Base-by-base conservation (phyloP, 148 eudicot species). In the Vaccinium darrowii region DNA sequence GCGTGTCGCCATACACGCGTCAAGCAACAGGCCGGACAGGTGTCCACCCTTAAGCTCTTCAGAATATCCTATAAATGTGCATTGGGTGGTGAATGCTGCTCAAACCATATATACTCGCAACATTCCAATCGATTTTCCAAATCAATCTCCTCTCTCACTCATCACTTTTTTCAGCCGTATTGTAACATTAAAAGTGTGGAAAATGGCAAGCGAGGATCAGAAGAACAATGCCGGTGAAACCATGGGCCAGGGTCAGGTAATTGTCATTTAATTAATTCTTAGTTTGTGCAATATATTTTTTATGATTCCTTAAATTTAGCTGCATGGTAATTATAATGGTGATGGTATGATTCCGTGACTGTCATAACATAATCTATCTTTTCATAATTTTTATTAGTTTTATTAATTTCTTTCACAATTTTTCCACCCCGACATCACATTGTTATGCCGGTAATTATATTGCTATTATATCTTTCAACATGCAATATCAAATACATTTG, bases 211-310 rank as follows among this genome's bases (percentile, higher is more conserved):
- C 25, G 88, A 91, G 8, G 90, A 92, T 50, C 91, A 92, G 82
- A 90, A 90, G 87, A 89, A 86, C 92, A 89, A 63, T 27, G 94
- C 91, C 79, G 95, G 95, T 81, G 94, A 95, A 87, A 85, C 91
- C 86, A 89, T 90, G 74, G 95, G 97, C 79, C 90, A 81, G 25
- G 91, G 93, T 78, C 87, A 93, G 96, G 96, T 92, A 90, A 79
- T 1, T 39, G 15, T 76, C 39, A 3, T 54, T 2, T 10, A 9
- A 13, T 2, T 10, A 43, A 43, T 43, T 43, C 47, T 43, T 43
- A 43, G 47, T 43, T 39, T 43, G 47, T 43, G 47, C 7, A 43
- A 0, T 43, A 0, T 43, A 43, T 5, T 43, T 43, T 43, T 43
- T 0, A 43, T 43, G 47, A 43, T 43, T 43, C 47, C 47, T 43